phyloP scores from a whole-genome alignment of 2,329 filamentous ascomycete species.

The Beauveria bassiana region DNA sequence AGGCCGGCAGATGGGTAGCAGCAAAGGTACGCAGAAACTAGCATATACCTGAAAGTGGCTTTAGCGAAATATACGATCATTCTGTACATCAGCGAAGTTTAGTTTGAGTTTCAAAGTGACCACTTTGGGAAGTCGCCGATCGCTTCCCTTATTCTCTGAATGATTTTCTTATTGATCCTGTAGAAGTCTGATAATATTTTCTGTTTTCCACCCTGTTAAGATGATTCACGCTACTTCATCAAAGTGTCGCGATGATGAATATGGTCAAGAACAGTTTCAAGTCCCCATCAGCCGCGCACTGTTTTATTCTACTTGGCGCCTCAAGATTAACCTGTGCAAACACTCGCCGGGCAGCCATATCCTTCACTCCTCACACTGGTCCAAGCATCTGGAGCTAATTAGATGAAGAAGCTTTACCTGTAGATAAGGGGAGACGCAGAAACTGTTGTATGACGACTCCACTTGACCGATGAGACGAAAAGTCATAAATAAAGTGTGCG shows the following conservation, averaged over 20 bases:
- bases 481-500: no score
- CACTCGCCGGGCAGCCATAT: neutral
- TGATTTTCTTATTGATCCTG: neutral
- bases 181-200: neutral
- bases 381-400: neutral
- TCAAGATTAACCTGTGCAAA: neutral
- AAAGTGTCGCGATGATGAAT: neutral
- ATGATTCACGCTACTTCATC: neutral
- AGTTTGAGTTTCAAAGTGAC: no score
- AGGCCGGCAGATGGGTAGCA: conserved; percentile 14
- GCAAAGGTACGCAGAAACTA: conserved; percentile 10
- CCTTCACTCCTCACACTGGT: neutral
- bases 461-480: no score
- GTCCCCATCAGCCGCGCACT: neutral
- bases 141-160: no score
- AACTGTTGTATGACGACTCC: no score
- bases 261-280: neutral
- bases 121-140: no score
- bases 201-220: neutral
- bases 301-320: neutral
- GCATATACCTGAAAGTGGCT: neutral
- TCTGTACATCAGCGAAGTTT: neutral
- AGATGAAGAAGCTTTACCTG: no score
- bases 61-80: neutral
- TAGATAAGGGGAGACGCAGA: no score